Base-by-base conservation (phyloP, 305 asterid species). In the Fraxinus dipetala region DNA sequence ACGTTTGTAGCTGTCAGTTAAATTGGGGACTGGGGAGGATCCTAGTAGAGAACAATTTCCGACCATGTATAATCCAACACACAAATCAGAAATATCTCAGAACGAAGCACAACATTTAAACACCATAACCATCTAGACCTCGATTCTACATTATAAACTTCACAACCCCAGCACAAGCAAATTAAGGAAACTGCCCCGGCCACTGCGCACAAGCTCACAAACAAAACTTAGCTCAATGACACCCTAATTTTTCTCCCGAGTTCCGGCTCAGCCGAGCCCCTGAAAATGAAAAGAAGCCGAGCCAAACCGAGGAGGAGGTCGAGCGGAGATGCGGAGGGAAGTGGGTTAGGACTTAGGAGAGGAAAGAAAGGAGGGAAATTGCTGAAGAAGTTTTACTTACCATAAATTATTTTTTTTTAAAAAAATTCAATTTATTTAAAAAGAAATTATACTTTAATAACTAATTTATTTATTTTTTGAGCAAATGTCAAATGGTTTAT, bases 101-200 rank as follows among this genome's bases (percentile, higher is more conserved):
- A 38, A 38, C 45, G 45, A 38, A 38, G 45, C 13, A 8, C 13
- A 38, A 38, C 45, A 8, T 38, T 31, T 38, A 43, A 2, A 10
- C 51, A 2, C 4, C 4, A 10, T 10, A 43, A 43, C 14, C 51
- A 43, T 43, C 79, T 82, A 43, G 81, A 82, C 85, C 73, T 74
- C 76, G 80, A 73, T 31, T 80, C 90, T 8, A 13, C 78, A 45
- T 76, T 65, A 13, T 75, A 89, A 45, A 69, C 89, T 74, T 81
- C 84, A 81, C 90, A 85, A 9, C 89, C 92, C 95, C 93, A 91
- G 87, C 97, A 91, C 72, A 90, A 80, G 30, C 88, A 90, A 79
- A 79, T 10, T 76, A 86, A 76, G 79, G 89, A 86, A 3, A 88
- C 87, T 4, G 88, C 89, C 69, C 91, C 92, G 1, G 90, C 83